phyloP scores from a whole-genome alignment of 225 moss, liverwort and hornwort species.

The Antitrichia curtipendula region DNA sequence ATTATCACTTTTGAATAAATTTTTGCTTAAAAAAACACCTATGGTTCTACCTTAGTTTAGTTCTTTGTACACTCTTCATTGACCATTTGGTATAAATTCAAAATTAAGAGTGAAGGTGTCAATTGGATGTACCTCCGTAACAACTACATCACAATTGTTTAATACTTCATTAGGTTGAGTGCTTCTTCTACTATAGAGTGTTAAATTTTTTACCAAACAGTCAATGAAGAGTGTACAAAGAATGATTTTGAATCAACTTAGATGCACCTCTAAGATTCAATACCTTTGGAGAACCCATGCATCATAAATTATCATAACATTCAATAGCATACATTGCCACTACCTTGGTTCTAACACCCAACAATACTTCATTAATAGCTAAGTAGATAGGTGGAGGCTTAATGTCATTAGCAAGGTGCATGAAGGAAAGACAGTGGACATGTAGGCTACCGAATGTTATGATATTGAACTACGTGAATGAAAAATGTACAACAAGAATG shows the following conservation, averaged over 20 bases:
- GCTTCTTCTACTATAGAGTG: fast-evolving
- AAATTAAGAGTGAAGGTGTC: background rate
- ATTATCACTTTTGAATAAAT: background rate
- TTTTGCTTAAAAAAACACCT: background rate
- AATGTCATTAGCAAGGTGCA: background rate
- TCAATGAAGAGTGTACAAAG: no score
- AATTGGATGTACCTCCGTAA: background rate
- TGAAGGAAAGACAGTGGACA: background rate
- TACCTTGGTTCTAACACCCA: background rate
- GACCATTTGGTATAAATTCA: background rate
- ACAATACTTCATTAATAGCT: background rate
- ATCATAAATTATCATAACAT: background rate
- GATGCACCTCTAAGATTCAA: background rate
- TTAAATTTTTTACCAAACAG: no score
- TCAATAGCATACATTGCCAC: background rate
- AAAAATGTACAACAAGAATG: background rate
- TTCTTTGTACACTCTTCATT: background rate
- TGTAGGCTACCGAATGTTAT: background rate
- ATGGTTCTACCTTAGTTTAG: fast-evolving
- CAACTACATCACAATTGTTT: background rate
- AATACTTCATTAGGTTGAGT: no score
- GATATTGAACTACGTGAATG: background rate
- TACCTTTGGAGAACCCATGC: background rate
- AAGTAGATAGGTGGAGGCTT: background rate
- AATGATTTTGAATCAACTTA: no score